phyloP scores from a whole-genome alignment of 306 rosid genomes.

The Myrica gale region DNA sequence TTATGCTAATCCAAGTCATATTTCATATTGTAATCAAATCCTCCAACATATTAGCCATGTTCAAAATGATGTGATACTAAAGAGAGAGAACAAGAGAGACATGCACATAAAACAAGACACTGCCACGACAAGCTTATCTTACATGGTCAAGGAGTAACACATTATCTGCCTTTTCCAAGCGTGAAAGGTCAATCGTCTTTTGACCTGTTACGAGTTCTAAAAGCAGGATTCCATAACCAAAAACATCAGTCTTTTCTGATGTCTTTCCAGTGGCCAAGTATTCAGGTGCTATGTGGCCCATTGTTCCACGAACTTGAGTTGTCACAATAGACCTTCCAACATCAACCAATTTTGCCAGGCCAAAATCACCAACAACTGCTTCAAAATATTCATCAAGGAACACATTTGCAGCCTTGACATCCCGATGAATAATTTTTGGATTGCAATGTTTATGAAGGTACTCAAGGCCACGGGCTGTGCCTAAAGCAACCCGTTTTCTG shows the following conservation, averaged over 20 bases:
- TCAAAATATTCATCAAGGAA: constrained; percentile 93
- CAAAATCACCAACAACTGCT: constrained; percentile 98
- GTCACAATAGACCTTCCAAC: constrained; percentile 90
- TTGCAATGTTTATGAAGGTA: constrained; percentile 98
- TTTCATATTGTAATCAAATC: not conserved
- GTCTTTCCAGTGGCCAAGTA: constrained; percentile 97
- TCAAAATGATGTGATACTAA: not conserved
- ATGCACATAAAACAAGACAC: constrained; percentile 7
- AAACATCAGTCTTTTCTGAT: constrained; percentile 97
- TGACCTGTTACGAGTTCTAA: constrained; percentile 96
- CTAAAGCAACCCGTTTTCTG: constrained; percentile 85
- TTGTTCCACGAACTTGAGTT: constrained; percentile 98
- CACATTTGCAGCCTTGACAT: constrained; percentile 99
- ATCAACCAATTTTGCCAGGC: constrained; percentile 98
- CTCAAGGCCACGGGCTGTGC: constrained; percentile 97
- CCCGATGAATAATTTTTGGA: constrained; percentile 98
- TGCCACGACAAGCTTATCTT: constrained; percentile 31
- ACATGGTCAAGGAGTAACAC: constrained; percentile 94
- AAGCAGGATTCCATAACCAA: constrained; percentile 97
- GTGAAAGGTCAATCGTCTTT: constrained; percentile 92
- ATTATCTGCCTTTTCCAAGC: constrained; percentile 96
- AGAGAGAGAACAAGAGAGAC: not conserved
- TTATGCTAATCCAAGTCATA: not conserved
- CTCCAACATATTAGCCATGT: not conserved
- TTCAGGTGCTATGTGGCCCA: constrained; percentile 99